Percentiles rank a stretch among this genome's conserved stretches.
These are phyloP conservation scores for Hericium coralloides DNA, from an alignment of 768 basidiomycete genomes.

Conservation along the genomic window DNA sequence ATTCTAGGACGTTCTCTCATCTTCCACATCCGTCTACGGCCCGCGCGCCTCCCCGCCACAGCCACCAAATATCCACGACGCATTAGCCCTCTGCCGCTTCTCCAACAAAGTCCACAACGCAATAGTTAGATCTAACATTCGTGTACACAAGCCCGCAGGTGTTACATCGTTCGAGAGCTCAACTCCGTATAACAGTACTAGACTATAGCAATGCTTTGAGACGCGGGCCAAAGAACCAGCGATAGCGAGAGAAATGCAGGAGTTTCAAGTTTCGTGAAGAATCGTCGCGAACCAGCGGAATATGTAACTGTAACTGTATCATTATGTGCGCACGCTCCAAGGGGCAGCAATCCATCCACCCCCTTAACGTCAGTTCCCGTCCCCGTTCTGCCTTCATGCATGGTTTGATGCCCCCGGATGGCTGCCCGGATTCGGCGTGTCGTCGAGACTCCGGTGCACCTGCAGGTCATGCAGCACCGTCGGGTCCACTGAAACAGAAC, in stretches of 20 bases:
- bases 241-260: neutral
- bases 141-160: too few species aligned
- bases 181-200: neutral
- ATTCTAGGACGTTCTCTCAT: constrained; percentile 21
- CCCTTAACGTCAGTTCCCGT: neutral
- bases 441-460: constrained; percentile 74
- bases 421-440: neutral
- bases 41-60: too few species aligned
- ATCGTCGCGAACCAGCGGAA: neutral
- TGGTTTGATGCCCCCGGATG: neutral
- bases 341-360: neutral
- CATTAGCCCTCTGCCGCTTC: too few species aligned
- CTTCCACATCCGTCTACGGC: constrained; percentile 6
- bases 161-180: neutral
- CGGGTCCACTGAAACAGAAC: constrained; percentile 59
- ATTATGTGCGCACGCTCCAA: neutral
- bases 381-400: neutral
- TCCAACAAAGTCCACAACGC: neutral
- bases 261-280: neutral
- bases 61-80: too few species aligned
- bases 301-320: neutral
- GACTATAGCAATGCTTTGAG: neutral
- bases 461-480: constrained; percentile 82
- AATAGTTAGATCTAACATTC: neutral
- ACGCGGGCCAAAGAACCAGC: too few species aligned